Base-by-base conservation (phyloP, 1,284 basidiomycete species). In the Sporisorium sorghi region DNA sequence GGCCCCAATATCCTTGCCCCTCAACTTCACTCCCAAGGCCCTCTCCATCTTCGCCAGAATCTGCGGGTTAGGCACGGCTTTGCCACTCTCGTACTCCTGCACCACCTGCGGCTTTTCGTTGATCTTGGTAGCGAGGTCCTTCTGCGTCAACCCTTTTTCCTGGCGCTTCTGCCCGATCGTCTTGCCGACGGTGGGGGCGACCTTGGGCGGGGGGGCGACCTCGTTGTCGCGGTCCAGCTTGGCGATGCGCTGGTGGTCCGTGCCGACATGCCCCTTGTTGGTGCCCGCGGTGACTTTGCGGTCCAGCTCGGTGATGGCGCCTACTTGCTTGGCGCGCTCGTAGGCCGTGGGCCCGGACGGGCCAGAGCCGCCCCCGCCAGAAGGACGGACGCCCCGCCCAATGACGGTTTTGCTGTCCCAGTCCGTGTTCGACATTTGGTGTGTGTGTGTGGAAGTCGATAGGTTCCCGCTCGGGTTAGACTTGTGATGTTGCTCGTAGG, bases 31-130 rank as follows among this genome's bases (percentile, higher is more conserved):
- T 58, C 91, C 92, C 76, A 99, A 88, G 44, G 88, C 87, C 55
- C 94, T 89, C 87, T 99, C 96, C 79, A 98, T 90, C 88, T 98
- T 98, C 72, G 89, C 88, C 30, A 99, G 89, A 77, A 99, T 90
- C 83, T 93, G 92, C 47, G 93, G 88, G 85, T 92, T 95, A 40
- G 96, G 96, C 35, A 93, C 90, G 24, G 95, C 96, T 85, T 91
- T 92, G 89, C 88, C 86, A 15, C 53, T 56, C 74, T 97, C 94
- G 85, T 97, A 95, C 78, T 97, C 95, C 84, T 92, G 91, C 32
- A 95, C 87, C 47, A 95, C 88, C 44, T 91, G 91, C 35, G 90
- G 91, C 85, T 94, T 94, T 87, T 94, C 92, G 85, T 95, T 96
- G 83, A 94, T 90, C 87, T 92, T 92, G 85, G 92, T 91, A 7